A percentile compares a stretch with the other conserved stretches of the same genome.
phyloP scores from a whole-genome alignment of 306 rosid genomes.

The Carpinus fangiana region DNA sequence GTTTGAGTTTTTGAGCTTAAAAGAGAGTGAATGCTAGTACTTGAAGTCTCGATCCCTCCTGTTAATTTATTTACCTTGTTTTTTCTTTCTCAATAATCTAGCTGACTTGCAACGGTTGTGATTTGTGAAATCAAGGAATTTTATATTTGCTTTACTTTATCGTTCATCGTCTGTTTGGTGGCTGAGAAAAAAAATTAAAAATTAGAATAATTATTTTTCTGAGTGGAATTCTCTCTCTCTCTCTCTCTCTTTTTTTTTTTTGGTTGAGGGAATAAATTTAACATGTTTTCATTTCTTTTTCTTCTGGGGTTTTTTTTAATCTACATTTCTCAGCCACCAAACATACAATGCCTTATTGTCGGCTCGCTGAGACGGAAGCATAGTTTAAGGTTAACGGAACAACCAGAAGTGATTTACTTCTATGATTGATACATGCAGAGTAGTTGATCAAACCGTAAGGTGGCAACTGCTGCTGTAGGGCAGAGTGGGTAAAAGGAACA shows the following conservation, averaged over 20 bases:
- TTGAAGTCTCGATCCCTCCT: background rate
- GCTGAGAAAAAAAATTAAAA: background rate
- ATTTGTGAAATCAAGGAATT: background rate
- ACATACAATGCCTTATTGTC: background rate
- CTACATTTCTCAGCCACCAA: conserved; percentile 22
- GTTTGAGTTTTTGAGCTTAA: background rate
- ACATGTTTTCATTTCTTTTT: background rate
- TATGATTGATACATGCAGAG: conserved; percentile 12
- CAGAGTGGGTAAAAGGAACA: background rate
- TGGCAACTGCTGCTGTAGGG: conserved; percentile 17
- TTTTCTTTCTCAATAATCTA: background rate
- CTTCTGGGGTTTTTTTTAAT: conserved; percentile 1
- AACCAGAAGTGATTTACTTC: conserved; percentile 6
- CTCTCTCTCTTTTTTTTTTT: background rate
- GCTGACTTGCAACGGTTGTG: background rate
- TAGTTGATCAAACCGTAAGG: background rate
- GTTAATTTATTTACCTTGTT: background rate
- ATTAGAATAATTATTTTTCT: background rate
- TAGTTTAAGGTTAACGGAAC: background rate
- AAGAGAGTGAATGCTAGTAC: background rate
- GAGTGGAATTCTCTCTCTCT: background rate
- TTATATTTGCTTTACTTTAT: background rate
- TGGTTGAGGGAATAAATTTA: background rate
- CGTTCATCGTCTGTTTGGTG: background rate
- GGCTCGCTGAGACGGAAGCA: background rate